These are phyloP conservation scores for Euphorbia lathyris DNA, from an alignment of 345 rosid genomes.

Conservation along the genomic window DNA sequence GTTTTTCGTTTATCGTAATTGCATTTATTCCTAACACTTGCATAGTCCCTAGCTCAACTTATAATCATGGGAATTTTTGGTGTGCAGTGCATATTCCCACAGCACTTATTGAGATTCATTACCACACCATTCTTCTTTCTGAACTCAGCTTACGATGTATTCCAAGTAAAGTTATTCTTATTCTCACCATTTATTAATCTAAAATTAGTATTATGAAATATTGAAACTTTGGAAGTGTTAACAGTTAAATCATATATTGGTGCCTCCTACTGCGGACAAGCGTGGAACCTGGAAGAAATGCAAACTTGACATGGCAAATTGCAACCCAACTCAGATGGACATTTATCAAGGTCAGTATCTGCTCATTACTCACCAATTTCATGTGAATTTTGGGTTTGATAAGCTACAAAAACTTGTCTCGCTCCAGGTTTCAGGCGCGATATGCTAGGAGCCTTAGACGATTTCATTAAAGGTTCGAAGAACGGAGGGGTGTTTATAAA, in stretches of 20 bases:
- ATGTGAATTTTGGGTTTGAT: not conserved
- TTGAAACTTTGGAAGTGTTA: conserved; percentile 1
- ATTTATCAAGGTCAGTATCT: conserved; percentile 53
- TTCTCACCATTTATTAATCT: not conserved
- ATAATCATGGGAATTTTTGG: conserved; percentile 6
- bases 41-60: not conserved
- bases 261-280: conserved; percentile 75
- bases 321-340: conserved; percentile 51
- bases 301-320: conserved; percentile 54
- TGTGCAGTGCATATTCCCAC: conserved; percentile 91
- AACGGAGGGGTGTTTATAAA: conserved; percentile 81
- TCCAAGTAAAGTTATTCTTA: conserved; percentile 47
- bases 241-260: conserved; percentile 78
- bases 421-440: conserved; percentile 64
- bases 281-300: conserved; percentile 71
- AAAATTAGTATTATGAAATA: not conserved
- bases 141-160: conserved; percentile 91
- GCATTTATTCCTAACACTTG: no score
- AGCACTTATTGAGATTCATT: conserved; percentile 60
- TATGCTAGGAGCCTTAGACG: conserved; percentile 56
- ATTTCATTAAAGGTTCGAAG: conserved; percentile 40
- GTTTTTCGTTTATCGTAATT: no score
- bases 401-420: not conserved
- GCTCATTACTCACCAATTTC: not conserved
- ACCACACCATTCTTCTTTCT: conserved; percentile 70